phyloP scores from a whole-genome alignment of 257 asterid genomes.

The Knoxia roxburghii region DNA sequence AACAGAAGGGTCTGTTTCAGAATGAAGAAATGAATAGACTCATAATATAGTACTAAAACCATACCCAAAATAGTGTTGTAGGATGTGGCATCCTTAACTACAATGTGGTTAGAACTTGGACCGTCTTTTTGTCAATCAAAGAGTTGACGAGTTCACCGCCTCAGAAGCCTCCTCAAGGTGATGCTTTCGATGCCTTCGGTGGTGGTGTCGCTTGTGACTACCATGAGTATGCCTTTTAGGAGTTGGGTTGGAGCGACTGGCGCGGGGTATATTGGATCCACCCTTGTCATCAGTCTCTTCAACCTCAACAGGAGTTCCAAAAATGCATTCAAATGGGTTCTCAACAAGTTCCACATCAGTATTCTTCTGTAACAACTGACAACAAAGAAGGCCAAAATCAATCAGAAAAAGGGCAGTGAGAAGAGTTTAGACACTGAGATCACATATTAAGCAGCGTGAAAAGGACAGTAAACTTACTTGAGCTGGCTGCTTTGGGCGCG shows the following conservation, averaged over 20 bases:
- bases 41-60: too few relatives aligned
- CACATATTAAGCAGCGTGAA: neutral
- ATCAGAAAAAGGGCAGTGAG: constrained; percentile 3
- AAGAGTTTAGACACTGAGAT: neutral
- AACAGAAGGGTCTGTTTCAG: neutral
- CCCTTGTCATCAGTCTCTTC: constrained; percentile 27
- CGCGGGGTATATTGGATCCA: constrained; percentile 8
- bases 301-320: constrained; percentile 38
- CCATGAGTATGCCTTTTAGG: constrained; percentile 32
- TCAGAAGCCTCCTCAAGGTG: constrained; percentile 43
- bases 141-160: constrained; percentile 21
- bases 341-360: constrained; percentile 24
- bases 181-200: constrained; percentile 45
- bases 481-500: constrained; percentile 25
- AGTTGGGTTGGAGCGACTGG: constrained; percentile 21
- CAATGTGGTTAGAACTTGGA: neutral
- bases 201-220: constrained; percentile 48
- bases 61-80: neutral
- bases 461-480: constrained; percentile 9
- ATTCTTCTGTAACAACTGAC: constrained; percentile 31
- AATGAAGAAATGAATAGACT: too few relatives aligned
- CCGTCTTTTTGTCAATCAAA: constrained; percentile 4
- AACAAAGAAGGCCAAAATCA: neutral
- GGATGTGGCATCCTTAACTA: neutral
- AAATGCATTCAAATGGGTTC: constrained; percentile 60